Conservation (phyloP, 352 stramenopile species). For the Globisporangium cederbergense region DNA sequence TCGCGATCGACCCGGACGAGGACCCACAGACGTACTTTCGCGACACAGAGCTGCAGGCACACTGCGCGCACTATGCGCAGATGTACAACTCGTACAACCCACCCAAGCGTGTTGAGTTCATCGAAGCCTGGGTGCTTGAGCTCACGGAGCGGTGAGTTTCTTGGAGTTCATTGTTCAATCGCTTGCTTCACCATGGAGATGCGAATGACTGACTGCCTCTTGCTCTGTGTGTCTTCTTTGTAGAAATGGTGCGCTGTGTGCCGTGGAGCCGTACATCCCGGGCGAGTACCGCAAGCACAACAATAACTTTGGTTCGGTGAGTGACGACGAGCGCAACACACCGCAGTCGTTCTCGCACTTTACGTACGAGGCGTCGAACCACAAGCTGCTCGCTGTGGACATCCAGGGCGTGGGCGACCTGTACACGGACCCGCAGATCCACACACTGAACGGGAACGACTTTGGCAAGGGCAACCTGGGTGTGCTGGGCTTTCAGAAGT, state of each 20-base stretch:
- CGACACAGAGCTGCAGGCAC: constrained; percentile 85
- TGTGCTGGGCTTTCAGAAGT: constrained; percentile 83
- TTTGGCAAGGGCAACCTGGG: constrained; percentile 88
- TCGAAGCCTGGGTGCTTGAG: constrained; percentile 81
- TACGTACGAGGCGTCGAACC: constrained; percentile 92
- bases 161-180: not conserved
- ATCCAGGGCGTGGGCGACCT: constrained; percentile 95
- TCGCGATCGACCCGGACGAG: constrained; percentile 85
- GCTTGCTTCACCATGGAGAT: too few species aligned
- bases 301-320: constrained; percentile 87
- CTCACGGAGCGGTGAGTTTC: constrained; percentile 47
- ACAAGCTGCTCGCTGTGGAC: constrained; percentile 91
- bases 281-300: constrained; percentile 88
- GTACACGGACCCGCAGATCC: constrained; percentile 95
- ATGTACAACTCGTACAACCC: constrained; percentile 87
- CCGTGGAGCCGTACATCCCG: constrained; percentile 77
- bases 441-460: constrained; percentile 83
- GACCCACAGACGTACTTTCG: constrained; percentile 88
- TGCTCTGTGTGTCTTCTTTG: not conserved
- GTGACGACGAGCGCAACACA: constrained; percentile 81
- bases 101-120: constrained; percentile 80
- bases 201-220: not conserved
- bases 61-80: constrained; percentile 80
- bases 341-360: constrained; percentile 92
- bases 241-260: constrained; percentile 62